Evolutionary conservation across 768 basidiomycete species (phyloP).

Genomic region (Pleurotus giganteus): DNA sequence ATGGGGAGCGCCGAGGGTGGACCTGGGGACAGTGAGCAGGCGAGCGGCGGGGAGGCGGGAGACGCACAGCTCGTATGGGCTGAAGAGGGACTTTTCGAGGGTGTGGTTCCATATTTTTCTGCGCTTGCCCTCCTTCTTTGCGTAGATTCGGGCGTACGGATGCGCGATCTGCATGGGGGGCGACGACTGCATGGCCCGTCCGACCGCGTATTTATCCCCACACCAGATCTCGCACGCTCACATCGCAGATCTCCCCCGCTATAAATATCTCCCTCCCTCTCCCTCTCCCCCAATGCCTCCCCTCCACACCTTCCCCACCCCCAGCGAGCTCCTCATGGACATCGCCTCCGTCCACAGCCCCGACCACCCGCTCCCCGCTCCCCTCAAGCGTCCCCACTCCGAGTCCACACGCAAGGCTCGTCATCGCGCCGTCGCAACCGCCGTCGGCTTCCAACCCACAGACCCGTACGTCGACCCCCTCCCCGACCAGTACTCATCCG

Average conservation of each 20-base stretch:
- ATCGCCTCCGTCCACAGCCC: slow-evolving; percentile 22
- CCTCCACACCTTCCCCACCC: slow-evolving; percentile 57
- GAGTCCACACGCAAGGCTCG: slow-evolving; percentile 57
- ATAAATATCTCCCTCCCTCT: neutral
- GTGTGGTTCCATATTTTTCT: slow-evolving; percentile 79
- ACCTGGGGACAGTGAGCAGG: slow-evolving; percentile 32
- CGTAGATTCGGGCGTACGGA: slow-evolving; percentile 68
- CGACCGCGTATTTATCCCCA: neutral
- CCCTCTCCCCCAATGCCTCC: neutral
- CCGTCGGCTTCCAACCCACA: slow-evolving; percentile 54
- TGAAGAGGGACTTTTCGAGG: slow-evolving; percentile 71
- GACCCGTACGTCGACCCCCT: slow-evolving; percentile 49
- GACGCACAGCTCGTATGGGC: slow-evolving; percentile 61
- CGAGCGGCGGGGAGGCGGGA: neutral
- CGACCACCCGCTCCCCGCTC: slow-evolving; percentile 9
- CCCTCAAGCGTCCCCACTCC: slow-evolving; percentile 22
- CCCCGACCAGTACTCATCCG: neutral
- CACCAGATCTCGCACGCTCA: neutral
- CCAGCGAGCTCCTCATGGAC: slow-evolving; percentile 58
- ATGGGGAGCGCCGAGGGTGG: slow-evolving; percentile 66
- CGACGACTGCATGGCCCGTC: neutral
- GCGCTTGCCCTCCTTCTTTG: slow-evolving; percentile 64
- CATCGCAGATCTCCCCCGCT: neutral
- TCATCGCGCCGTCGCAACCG: slow-evolving; percentile 54
- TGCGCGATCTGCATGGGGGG: slow-evolving; percentile 38